Base-by-base conservation (phyloP, 1,284 basidiomycete species). In the Irpex rosettiformis region DNA sequence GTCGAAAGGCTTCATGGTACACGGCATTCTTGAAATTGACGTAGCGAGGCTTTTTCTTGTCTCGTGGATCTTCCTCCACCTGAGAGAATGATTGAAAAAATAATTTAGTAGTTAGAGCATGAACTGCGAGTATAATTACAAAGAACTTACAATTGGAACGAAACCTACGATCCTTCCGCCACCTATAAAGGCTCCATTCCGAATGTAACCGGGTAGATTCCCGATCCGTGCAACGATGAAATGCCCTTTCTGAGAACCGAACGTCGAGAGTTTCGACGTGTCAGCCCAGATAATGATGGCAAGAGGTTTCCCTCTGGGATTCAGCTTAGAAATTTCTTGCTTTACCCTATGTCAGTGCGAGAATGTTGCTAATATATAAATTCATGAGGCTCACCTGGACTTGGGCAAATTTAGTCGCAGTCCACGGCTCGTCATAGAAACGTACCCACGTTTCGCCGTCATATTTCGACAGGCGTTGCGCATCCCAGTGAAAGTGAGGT, bases 201-300 rank as follows among this genome's bases (percentile, higher is more conserved):
- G 53, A 21, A 80, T 74, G 0, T 72, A 40, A 0, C 57, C 47
- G 0, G 73, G 72, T 1, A 81, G 59, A 62, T 79, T 78, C 0
- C 62, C 72, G 54, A 70, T 65, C 3, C 68, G 56, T 0, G 69
- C 74, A 13, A 80, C 62, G 0, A 81, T 70, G 0, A 78, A 76
- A 64, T 81, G 78, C 0, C 70, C 78, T 52, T 75, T 76, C 3
- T 58, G 67, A 0, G 70, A 76, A 0, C 76, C 75, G 65, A 79
- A 79, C 2, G 71, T 71, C 0, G 76, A 79, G 0, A 80, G 63
- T 21, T 73, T 71, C 1, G 74, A 73, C 56, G 79, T 80, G 57
- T 80, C 75, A 6, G 77, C 75, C 70, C 79, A 81, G 1, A 81
- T 21, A 13, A 72, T 65, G 47, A 68, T 66, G 0, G 58, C 64